Evolutionary conservation across 2,329 filamentous ascomycete genomes (phyloP).

Genomic region (Colletotrichum simmondsii): DNA sequence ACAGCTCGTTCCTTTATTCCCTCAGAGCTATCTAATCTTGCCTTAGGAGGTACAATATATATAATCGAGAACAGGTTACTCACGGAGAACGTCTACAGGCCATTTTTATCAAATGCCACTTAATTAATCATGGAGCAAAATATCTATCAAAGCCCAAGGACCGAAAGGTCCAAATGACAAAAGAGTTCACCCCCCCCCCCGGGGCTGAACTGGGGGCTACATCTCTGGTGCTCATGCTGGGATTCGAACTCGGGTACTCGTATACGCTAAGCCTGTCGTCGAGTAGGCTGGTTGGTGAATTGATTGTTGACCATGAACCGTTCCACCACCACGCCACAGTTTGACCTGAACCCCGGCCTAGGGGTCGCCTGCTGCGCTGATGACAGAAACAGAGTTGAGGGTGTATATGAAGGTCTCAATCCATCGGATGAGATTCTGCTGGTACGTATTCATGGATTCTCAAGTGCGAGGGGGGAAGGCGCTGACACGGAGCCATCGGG

Average conservation of each 20-base stretch:
- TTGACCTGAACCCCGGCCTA: neutral
- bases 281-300: neutral
- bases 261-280: neutral
- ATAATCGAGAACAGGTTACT: no score
- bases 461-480: neutral
- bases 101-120: no score
- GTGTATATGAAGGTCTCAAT: neutral
- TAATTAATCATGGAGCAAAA: neutral
- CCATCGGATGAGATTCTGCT: neutral
- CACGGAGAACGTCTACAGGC: no score
- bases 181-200: neutral
- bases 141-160: neutral
- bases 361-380: neutral
- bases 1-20: no score
- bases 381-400: neutral
- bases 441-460: neutral
- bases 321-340: neutral
- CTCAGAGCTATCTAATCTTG: no score
- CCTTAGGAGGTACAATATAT: no score
- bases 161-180: neutral
- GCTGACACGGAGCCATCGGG: neutral
- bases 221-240: neutral
- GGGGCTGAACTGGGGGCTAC: neutral
- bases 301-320: neutral
- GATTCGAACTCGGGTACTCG: neutral